Evolutionary conservation across 2,329 filamentous ascomycete species (phyloP).

Genomic region (Paracamarosporium sp.): DNA sequence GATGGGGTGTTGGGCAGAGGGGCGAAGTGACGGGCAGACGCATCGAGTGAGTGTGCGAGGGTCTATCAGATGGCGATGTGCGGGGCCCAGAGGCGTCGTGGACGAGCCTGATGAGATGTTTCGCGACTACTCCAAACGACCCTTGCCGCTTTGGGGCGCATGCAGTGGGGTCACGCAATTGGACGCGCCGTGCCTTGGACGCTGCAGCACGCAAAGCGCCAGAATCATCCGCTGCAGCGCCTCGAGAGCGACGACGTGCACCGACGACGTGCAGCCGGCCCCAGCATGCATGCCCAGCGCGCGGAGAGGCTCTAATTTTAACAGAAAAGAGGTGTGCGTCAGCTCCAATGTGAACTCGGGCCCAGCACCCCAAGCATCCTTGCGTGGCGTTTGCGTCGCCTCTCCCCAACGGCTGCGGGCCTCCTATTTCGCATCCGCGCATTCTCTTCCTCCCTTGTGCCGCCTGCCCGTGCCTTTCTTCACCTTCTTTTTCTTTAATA

Average conservation of each 20-base stretch:
- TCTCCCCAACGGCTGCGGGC: background rate
- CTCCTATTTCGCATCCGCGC: conserved; percentile 1
- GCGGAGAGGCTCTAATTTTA: too few relatives aligned
- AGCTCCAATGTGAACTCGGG: background rate
- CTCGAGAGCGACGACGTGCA: background rate
- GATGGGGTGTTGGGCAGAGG: conserved; percentile 21
- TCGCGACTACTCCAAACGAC: background rate
- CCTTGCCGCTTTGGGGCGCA: conserved; percentile 3
- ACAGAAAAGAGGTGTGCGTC: background rate
- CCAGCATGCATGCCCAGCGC: too few relatives aligned
- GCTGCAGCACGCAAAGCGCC: background rate
- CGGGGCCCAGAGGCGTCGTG: too few relatives aligned
- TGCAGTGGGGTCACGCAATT: conserved; percentile 2
- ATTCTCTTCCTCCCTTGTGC: conserved; percentile 2
- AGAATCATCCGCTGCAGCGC: too few relatives aligned
- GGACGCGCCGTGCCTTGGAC: background rate
- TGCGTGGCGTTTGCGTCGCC: conserved; percentile 1
- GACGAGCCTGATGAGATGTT: too few relatives aligned
- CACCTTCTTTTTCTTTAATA: background rate
- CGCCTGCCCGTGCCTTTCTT: conserved; percentile 20
- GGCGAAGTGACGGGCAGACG: conserved; percentile 21
- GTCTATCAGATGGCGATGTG: too few relatives aligned
- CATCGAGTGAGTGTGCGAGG: conserved; percentile 12
- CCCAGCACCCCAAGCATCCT: background rate
- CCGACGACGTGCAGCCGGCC: background rate